These are phyloP conservation scores for Lactarius psammicola DNA, from an alignment of 768 basidiomycete species.

Conservation along the genomic window DNA sequence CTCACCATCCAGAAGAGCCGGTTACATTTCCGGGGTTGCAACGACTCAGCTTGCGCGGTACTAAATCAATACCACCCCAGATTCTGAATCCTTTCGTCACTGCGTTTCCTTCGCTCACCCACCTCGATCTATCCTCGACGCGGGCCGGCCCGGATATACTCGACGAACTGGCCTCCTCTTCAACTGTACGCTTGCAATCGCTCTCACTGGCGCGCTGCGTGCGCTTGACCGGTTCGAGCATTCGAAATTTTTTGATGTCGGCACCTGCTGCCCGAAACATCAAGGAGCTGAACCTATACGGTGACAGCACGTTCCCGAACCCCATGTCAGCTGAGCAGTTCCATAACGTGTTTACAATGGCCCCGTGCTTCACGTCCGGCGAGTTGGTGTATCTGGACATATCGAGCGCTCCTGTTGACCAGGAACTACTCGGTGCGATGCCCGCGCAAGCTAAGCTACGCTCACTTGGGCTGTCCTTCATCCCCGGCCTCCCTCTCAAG, in stretches of 20 bases:
- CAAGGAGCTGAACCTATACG: slow-evolving; percentile 83
- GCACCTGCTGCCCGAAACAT: slow-evolving; percentile 62
- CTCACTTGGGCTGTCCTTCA: slow-evolving; percentile 87
- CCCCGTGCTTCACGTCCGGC: slow-evolving; percentile 78
- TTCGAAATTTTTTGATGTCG: slow-evolving; percentile 68
- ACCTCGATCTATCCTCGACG: slow-evolving; percentile 61
- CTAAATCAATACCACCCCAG: slow-evolving; percentile 70
- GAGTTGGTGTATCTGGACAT: slow-evolving; percentile 85
- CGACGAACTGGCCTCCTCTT: slow-evolving; percentile 56
- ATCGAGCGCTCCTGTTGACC: slow-evolving; percentile 70
- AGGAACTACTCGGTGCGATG: slow-evolving; percentile 49
- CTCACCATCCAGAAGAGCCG: slow-evolving; percentile 49
- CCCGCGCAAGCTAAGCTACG: slow-evolving; percentile 71
- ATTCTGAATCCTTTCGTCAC: slow-evolving; percentile 71
- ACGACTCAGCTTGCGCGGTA: slow-evolving; percentile 79
- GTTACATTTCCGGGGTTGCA: slow-evolving; percentile 65
- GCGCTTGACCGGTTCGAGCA: slow-evolving; percentile 74
- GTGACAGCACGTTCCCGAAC: slow-evolving; percentile 79
- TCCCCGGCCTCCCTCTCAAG: slow-evolving; percentile 64
- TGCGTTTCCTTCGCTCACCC: slow-evolving; percentile 79
- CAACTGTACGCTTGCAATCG: slow-evolving; percentile 66
- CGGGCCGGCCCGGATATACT: slow-evolving; percentile 76
- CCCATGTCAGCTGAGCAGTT: slow-evolving; percentile 70
- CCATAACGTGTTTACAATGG: slow-evolving; percentile 58
- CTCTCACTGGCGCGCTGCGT: slow-evolving; percentile 86